Conservation (phyloP, 371 early-diverging fungal genomes). For the Thermomucor indicae-seudaticae region DNA sequence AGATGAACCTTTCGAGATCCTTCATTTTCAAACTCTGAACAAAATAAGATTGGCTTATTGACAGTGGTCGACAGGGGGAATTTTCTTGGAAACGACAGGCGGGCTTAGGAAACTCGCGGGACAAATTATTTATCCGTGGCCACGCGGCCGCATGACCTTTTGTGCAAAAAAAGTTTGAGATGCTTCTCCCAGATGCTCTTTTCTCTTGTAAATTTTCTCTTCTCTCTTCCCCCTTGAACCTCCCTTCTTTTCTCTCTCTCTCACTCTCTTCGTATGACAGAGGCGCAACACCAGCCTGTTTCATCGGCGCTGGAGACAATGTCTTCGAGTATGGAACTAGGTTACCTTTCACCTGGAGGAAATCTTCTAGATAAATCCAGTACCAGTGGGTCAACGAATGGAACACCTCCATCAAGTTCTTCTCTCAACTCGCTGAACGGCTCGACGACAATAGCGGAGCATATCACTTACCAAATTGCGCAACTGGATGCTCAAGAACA, state of each 20-base stretch:
- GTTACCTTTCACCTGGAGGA: background rate
- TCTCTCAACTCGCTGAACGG: slow-evolving; percentile 11
- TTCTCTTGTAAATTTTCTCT: no score
- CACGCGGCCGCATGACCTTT: no score
- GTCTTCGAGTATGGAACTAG: background rate
- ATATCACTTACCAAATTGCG: slow-evolving; percentile 16
- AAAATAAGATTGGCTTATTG: no score
- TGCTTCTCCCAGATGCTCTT: no score
- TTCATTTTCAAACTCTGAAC: no score
- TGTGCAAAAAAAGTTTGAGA: no score
- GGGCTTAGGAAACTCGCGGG: no score
- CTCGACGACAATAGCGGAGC: slow-evolving; percentile 13
- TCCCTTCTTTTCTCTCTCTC: background rate
- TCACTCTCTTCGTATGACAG: background rate
- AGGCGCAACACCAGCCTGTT: background rate
- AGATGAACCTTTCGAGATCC: no score
- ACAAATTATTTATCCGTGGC: no score
- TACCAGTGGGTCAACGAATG: background rate
- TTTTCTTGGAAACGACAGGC: no score
- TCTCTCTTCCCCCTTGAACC: background rate
- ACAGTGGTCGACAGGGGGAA: no score
- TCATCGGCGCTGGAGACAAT: background rate
- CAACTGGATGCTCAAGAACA: slow-evolving; percentile 15
- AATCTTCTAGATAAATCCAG: slow-evolving; percentile 1
- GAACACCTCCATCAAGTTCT: slow-evolving; percentile 1